Evolutionary conservation across 441 rosid genomes (phyloP).

Genomic region (Populus trichocarpa): DNA sequence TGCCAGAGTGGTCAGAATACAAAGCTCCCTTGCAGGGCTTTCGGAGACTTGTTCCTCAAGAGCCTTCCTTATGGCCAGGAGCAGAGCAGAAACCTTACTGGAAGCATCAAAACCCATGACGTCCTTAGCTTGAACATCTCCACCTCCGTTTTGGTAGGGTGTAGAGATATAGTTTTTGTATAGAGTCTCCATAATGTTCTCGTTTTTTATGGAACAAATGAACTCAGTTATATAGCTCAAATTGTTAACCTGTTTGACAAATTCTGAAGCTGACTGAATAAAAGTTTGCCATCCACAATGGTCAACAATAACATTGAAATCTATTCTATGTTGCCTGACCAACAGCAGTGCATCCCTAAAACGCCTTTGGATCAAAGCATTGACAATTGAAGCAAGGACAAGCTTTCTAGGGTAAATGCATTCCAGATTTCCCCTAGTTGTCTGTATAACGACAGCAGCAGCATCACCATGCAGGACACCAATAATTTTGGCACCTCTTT

Average conservation of each 20-base stretch:
- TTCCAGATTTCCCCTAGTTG: conserved; percentile 83
- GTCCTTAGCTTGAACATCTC: conserved; percentile 36
- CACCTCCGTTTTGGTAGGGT: conserved; percentile 32
- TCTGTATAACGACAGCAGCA: conserved; percentile 79
- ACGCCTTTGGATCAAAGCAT: conserved; percentile 64
- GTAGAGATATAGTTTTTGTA: conserved; percentile 49
- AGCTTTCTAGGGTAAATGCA: conserved; percentile 89
- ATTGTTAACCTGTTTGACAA: conserved; percentile 77
- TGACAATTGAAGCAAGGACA: conserved; percentile 67
- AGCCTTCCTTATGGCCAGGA: conserved; percentile 73
- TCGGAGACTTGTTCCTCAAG: conserved; percentile 76
- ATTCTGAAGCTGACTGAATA: conserved; percentile 65
- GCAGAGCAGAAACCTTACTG: conserved; percentile 76
- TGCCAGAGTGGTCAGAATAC: conserved; percentile 91
- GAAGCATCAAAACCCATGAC: conserved; percentile 24
- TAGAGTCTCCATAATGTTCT: conserved; percentile 63
- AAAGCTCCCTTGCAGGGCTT: conserved; percentile 88
- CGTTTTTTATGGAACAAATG: conserved; percentile 78
- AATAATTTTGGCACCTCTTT: conserved; percentile 74
- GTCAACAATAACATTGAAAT: conserved; percentile 84
- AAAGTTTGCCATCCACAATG: conserved; percentile 81
- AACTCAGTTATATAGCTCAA: conserved; percentile 88
- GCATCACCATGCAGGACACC: conserved; percentile 94
- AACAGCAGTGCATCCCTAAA: conserved; percentile 76
- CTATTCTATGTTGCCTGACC: conserved; percentile 95